Percentiles rank a stretch among this genome's conserved stretches.
These are phyloP conservation scores for Xanthoconium stramineum DNA, from an alignment of 768 basidiomycete genomes.

Conservation along the genomic window DNA sequence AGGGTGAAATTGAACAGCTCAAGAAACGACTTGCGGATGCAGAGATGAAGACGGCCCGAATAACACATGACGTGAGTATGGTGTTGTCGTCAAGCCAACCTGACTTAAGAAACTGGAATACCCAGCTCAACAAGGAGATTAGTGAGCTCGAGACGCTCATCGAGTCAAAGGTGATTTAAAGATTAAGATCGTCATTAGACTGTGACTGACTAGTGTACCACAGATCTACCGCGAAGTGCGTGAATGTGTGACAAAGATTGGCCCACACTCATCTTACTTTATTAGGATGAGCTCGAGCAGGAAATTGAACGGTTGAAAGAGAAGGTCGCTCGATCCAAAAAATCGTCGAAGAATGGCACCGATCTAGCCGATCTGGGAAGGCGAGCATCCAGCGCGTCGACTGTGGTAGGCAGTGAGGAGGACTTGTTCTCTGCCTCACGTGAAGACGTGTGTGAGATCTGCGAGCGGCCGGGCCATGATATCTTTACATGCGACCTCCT, in stretches of 20 bases:
- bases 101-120: not conserved
- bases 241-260: not conserved
- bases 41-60: slow-evolving; percentile 73
- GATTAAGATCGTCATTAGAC: not conserved
- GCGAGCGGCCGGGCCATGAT: slow-evolving; percentile 82
- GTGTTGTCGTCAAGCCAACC: not conserved
- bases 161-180: slow-evolving; percentile 75
- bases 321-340: slow-evolving; percentile 58
- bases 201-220: slow-evolving; percentile 4
- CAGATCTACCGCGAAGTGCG: slow-evolving; percentile 83
- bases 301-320: slow-evolving; percentile 77
- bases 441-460: slow-evolving; percentile 77
- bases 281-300: slow-evolving; percentile 80
- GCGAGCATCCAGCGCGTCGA: slow-evolving; percentile 19
- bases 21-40: slow-evolving; percentile 65
- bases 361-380: slow-evolving; percentile 36
- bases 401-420: slow-evolving; percentile 24
- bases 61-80: slow-evolving; percentile 60
- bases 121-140: slow-evolving; percentile 86
- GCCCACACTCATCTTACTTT: slow-evolving; percentile 12
- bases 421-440: slow-evolving; percentile 19
- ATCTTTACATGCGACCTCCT: slow-evolving; percentile 81
- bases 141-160: slow-evolving; percentile 88
- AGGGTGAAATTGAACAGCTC: slow-evolving; percentile 67
- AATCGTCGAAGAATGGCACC: slow-evolving; percentile 46